Percentiles rank a stretch among this genome's conserved stretches.
Evolutionary conservation across 208 protist genomes (phyloP).

Genomic region (Trypanosoma lewisi): DNA sequence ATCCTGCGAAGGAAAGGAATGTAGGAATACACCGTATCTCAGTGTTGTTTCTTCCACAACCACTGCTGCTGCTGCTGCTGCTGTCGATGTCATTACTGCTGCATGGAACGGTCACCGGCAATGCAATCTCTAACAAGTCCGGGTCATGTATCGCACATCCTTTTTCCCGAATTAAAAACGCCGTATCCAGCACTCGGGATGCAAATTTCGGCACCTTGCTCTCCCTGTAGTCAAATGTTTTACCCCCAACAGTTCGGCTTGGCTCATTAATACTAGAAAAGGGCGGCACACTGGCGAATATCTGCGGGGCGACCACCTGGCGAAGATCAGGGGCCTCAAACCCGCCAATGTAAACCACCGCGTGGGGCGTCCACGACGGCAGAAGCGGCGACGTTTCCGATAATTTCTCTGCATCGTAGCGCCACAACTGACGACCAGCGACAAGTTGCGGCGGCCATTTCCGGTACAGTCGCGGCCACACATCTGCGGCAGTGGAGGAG

Average conservation of each 20-base stretch:
- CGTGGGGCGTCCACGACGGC: constrained; percentile 46
- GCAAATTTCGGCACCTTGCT: constrained; percentile 23
- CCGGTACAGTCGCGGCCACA: constrained; percentile 15
- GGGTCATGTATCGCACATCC: constrained; percentile 29
- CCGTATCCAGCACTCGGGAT: constrained; percentile 8
- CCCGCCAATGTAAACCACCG: constrained; percentile 62
- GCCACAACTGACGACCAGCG: constrained; percentile 4
- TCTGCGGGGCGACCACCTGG: constrained; percentile 32
- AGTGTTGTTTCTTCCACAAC: neutral
- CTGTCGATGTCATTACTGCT: too few relatives aligned
- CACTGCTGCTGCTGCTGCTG: too few relatives aligned
- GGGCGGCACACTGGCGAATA: constrained; percentile 35
- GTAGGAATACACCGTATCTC: constrained; percentile 22
- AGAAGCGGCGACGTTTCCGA: neutral
- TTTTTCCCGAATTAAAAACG: constrained; percentile 23
- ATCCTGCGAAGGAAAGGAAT: constrained; percentile 50
- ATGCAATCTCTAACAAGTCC: constrained; percentile 59
- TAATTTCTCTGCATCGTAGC: neutral
- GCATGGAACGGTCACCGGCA: constrained; percentile 17
- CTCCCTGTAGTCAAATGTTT: constrained; percentile 10
- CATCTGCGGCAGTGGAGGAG: neutral
- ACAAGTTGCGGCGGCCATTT: constrained; percentile 18
- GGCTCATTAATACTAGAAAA: constrained; percentile 15
- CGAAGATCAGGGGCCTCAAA: constrained; percentile 52
- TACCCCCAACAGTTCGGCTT: constrained; percentile 21